Evolutionary conservation across 441 rosid genomes (phyloP).

Genomic region (Populus hybrid): DNA sequence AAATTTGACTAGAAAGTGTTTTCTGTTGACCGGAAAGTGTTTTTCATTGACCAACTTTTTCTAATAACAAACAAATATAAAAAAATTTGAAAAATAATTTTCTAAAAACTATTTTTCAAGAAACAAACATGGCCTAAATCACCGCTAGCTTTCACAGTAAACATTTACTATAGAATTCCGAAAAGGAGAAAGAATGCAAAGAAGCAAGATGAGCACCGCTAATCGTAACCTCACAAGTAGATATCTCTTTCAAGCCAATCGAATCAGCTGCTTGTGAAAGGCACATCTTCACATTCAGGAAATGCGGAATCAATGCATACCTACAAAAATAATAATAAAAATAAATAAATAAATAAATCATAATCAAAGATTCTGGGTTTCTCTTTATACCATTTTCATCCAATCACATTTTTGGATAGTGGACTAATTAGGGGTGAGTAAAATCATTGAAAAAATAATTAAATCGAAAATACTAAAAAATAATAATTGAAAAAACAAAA

Average conservation of each 20-base stretch:
- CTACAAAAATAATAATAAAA: constrained; percentile 27
- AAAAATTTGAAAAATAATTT: too few relatives aligned
- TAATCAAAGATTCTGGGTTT: background rate
- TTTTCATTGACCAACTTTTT: too few relatives aligned
- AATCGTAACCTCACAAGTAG: constrained; percentile 15
- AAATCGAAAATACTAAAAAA: too few relatives aligned
- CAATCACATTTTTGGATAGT: too few relatives aligned
- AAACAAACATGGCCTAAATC: too few relatives aligned
- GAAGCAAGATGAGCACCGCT: background rate
- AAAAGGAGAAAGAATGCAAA: background rate
- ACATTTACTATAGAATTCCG: background rate
- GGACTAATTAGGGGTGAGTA: too few relatives aligned
- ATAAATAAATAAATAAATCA: background rate
- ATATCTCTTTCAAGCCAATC: constrained; percentile 63
- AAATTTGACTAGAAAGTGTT: too few relatives aligned
- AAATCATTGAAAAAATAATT: too few relatives aligned
- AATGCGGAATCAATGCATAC: constrained; percentile 60
- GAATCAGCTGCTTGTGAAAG: constrained; percentile 69
- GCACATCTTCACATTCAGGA: constrained; percentile 48
- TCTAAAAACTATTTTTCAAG: too few relatives aligned
- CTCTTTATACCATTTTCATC: background rate
- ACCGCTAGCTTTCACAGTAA: background rate
- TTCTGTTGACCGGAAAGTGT: too few relatives aligned
- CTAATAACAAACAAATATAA: too few relatives aligned
- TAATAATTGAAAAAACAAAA: too few relatives aligned